These are phyloP conservation scores for Claviceps purpurea DNA, from an alignment of 2,329 filamentous ascomycete genomes.

Conservation along the genomic window DNA sequence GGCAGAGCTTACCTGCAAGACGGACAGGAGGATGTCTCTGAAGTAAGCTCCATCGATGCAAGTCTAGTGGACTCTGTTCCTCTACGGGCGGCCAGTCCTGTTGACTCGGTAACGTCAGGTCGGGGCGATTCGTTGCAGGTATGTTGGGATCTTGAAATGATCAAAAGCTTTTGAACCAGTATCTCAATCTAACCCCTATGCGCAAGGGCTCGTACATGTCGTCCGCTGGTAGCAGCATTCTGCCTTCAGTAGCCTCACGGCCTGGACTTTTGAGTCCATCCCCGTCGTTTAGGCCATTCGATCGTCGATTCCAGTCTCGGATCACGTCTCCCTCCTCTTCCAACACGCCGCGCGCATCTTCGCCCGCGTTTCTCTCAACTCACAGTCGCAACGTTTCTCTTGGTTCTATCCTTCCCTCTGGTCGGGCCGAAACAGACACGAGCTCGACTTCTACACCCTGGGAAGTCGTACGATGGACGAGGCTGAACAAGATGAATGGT, in stretches of 20 bases:
- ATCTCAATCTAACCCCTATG: slow-evolving; percentile 14
- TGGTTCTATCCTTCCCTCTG: slow-evolving; percentile 53
- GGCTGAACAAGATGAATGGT: slow-evolving; percentile 72
- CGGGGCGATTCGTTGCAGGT: slow-evolving; percentile 76
- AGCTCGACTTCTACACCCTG: slow-evolving; percentile 63
- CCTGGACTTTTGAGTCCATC: slow-evolving; percentile 56
- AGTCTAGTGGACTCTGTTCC: slow-evolving; percentile 34
- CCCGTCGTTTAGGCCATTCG: slow-evolving; percentile 82
- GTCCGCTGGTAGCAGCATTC: slow-evolving; percentile 60
- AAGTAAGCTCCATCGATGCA: slow-evolving; percentile 38
- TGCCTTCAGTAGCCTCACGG: slow-evolving; percentile 55
- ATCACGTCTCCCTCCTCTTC: slow-evolving; percentile 44
- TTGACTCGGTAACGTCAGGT: slow-evolving; percentile 55
- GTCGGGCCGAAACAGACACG: slow-evolving; percentile 48
- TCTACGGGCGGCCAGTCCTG: slow-evolving; percentile 49
- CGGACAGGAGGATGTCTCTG: slow-evolving; percentile 31
- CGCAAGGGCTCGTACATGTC: slow-evolving; percentile 45
- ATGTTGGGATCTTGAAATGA: slow-evolving; percentile 13
- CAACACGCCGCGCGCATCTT: slow-evolving; percentile 53
- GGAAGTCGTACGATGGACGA: slow-evolving; percentile 96
- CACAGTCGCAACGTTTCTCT: slow-evolving; percentile 75
- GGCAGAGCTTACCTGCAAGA: slow-evolving; percentile 31
- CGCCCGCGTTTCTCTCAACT: slow-evolving; percentile 61
- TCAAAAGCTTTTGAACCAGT: background rate
- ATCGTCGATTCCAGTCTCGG: slow-evolving; percentile 83